Evolutionary conservation across 345 rosid genomes (phyloP).

Genomic region (Gossypium thurberi): DNA sequence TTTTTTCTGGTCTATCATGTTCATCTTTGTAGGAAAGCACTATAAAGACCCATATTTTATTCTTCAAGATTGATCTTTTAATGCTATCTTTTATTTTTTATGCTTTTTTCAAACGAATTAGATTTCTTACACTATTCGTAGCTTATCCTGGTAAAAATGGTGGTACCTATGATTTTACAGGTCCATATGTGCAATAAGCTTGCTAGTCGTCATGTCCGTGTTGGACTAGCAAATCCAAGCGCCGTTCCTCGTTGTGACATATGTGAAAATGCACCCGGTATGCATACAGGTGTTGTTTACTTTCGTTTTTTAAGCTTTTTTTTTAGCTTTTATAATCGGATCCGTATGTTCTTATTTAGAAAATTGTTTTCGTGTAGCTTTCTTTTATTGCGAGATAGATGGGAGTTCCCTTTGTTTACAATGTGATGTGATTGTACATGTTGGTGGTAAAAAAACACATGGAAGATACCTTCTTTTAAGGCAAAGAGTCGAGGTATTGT

Average conservation of each 20-base stretch:
- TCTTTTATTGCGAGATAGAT: slow-evolving; percentile 83
- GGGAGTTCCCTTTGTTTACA: slow-evolving; percentile 81
- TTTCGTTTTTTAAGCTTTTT: neutral
- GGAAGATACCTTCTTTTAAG: slow-evolving; percentile 57
- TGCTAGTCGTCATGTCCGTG: slow-evolving; percentile 82
- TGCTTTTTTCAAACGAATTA: neutral
- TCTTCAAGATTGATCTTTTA: too few relatives aligned
- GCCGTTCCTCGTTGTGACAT: slow-evolving; percentile 69
- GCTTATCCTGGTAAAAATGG: too few relatives aligned
- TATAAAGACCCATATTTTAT: too few relatives aligned
- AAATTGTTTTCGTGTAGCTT: slow-evolving; percentile 37
- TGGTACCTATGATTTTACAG: slow-evolving; percentile 24
- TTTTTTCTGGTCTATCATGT: neutral
- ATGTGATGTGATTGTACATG: slow-evolving; percentile 80
- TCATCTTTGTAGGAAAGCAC: neutral
- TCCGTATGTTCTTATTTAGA: slow-evolving; percentile 5
- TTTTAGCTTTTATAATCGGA: neutral
- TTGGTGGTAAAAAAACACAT: slow-evolving; percentile 76
- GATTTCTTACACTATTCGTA: neutral
- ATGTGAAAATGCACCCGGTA: slow-evolving; percentile 82
- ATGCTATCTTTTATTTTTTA: too few relatives aligned
- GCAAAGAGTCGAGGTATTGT: slow-evolving; percentile 67
- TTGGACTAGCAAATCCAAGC: slow-evolving; percentile 67
- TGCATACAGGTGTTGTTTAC: slow-evolving; percentile 7
- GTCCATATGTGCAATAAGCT: slow-evolving; percentile 83